phyloP scores from a whole-genome alignment of 176 grass and related monocot species.

The Lolium rigidum region DNA sequence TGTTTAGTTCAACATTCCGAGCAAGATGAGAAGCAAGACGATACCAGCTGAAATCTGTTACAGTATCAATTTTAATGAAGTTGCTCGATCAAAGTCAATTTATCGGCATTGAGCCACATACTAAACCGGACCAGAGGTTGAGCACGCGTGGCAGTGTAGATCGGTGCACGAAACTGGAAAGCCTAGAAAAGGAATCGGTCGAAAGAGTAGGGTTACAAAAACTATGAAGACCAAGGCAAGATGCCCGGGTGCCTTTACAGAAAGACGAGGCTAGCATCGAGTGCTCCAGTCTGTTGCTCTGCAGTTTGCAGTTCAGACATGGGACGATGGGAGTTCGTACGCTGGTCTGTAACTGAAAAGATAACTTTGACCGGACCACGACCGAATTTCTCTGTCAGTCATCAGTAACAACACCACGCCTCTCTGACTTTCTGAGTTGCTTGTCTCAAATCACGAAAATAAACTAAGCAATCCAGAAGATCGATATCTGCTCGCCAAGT shows the following conservation, averaged over 20 bases:
- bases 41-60: too few species aligned
- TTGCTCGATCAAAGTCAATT: too few species aligned
- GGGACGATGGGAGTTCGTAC: background rate
- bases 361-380: slow-evolving; percentile 3
- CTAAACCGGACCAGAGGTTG: too few species aligned
- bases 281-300: background rate
- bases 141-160: too few species aligned
- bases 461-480: background rate
- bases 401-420: background rate
- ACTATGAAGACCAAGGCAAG: too few species aligned
- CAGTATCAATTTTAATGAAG: too few species aligned
- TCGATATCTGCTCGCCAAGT: background rate
- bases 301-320: background rate
- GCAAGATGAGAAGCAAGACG: too few species aligned
- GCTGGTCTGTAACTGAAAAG: background rate
- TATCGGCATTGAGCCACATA: too few species aligned
- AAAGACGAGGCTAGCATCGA: background rate
- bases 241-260: background rate
- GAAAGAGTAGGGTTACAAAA: too few species aligned
- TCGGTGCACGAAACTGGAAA: too few species aligned
- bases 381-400: background rate
- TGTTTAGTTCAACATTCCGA: too few species aligned
- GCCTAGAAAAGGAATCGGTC: too few species aligned
- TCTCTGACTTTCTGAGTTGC: background rate
- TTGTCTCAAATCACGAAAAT: background rate